Percentiles rank a stretch among this genome's conserved stretches.
Conservation (phyloP, 2,329 filamentous ascomycete genomes). For the Leptographium radiaticola region DNA sequence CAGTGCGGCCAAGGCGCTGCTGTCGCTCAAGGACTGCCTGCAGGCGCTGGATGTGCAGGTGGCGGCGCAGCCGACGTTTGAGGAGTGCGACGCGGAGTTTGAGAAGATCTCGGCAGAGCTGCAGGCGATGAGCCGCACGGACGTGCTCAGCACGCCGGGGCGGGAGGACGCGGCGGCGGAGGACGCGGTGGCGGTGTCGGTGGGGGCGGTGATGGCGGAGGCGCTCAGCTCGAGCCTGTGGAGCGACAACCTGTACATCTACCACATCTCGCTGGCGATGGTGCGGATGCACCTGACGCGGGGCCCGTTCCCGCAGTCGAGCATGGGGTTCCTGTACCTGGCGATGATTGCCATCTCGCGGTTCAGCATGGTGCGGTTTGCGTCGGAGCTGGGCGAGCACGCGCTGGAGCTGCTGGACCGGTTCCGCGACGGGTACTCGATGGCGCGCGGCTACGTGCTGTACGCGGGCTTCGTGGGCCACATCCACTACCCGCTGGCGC, state of each 20-base stretch:
- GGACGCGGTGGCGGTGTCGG: slow-evolving; percentile 43
- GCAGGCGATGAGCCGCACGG: slow-evolving; percentile 38
- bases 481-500: slow-evolving; percentile 46
- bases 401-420: slow-evolving; percentile 52
- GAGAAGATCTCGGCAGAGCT: slow-evolving; percentile 47
- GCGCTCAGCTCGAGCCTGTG: slow-evolving; percentile 60
- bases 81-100: slow-evolving; percentile 68
- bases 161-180: slow-evolving; percentile 28
- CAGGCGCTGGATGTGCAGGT: slow-evolving; percentile 54
- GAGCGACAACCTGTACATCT: slow-evolving; percentile 60
- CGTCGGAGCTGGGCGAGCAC: slow-evolving; percentile 49
- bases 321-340: slow-evolving; percentile 54
- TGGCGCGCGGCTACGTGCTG: slow-evolving; percentile 56
- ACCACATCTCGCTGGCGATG: slow-evolving; percentile 55
- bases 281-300: slow-evolving; percentile 49
- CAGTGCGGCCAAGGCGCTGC: slow-evolving; percentile 55
- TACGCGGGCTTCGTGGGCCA: slow-evolving; percentile 61
- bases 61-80: slow-evolving; percentile 52
- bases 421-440: slow-evolving; percentile 49
- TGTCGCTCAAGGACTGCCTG: slow-evolving; percentile 58
- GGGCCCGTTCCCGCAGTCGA: slow-evolving; percentile 57
- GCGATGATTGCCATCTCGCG: slow-evolving; percentile 54
- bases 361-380: slow-evolving; percentile 58
- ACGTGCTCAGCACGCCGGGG: slow-evolving; percentile 29
- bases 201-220: slow-evolving; percentile 60